Evolutionary conservation across 1,284 basidiomycete genomes (phyloP).

Genomic region (Sparassis latifolia): DNA sequence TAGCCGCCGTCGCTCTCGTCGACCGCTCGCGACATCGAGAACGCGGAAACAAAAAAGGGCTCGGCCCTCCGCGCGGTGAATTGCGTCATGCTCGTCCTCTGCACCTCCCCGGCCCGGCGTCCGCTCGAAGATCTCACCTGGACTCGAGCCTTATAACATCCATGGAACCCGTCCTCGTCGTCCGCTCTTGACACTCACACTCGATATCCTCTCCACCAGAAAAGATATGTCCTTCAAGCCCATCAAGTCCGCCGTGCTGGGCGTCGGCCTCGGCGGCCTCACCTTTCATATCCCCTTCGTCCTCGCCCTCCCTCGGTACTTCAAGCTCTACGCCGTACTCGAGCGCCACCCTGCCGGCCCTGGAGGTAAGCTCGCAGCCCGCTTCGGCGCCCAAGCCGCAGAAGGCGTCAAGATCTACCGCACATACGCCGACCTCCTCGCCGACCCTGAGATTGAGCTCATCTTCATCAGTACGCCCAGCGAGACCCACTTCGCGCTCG

Average conservation of each 20-base stretch:
- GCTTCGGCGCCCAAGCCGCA: conserved; percentile 46
- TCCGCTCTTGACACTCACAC: conserved; percentile 61
- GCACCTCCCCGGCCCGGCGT: too few relatives aligned
- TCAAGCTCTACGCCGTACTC: conserved; percentile 64
- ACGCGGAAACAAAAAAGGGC: too few relatives aligned
- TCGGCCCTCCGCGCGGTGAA: too few relatives aligned
- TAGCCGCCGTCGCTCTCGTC: too few relatives aligned
- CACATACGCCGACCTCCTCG: conserved; percentile 48
- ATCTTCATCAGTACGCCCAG: conserved; percentile 76
- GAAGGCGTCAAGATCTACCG: conserved; percentile 44
- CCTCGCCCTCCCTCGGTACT: conserved; percentile 66
- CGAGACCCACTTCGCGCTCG: conserved; percentile 69
- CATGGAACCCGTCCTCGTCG: not conserved
- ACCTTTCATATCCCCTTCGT: conserved; percentile 81
- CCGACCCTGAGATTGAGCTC: conserved; percentile 57
- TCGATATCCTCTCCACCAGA: not conserved
- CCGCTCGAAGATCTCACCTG: too few relatives aligned
- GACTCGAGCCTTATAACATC: too few relatives aligned
- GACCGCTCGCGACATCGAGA: too few relatives aligned
- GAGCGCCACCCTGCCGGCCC: conserved; percentile 51
- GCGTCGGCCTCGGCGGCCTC: conserved; percentile 68
- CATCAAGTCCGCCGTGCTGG: conserved; percentile 67
- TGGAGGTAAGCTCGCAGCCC: conserved; percentile 56
- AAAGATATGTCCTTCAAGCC: conserved; percentile 23
- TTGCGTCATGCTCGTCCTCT: too few relatives aligned